phyloP scores from a whole-genome alignment of 2,329 filamentous ascomycete species.

The Ustilaginoidea virens region DNA sequence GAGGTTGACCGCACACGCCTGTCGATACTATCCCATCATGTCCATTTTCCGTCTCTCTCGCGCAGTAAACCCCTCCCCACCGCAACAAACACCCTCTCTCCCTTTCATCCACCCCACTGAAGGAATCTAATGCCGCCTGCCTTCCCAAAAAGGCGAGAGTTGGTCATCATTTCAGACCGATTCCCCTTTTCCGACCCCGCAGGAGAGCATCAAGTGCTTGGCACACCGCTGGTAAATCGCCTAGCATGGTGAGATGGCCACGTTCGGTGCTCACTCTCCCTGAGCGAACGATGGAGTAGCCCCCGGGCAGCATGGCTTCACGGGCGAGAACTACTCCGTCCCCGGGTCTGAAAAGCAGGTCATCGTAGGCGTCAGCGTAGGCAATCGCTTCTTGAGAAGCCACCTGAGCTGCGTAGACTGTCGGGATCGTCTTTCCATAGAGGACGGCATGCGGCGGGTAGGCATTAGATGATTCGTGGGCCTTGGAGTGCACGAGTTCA shows the following conservation, averaged over 20 bases:
- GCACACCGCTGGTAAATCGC: slow-evolving; percentile 70
- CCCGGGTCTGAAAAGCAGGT: slow-evolving; percentile 71
- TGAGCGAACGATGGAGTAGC: slow-evolving; percentile 58
- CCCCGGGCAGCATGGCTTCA: slow-evolving; percentile 70
- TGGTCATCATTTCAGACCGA: no score
- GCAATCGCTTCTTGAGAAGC: slow-evolving; percentile 57
- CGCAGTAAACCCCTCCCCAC: no score
- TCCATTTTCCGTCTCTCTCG: no score
- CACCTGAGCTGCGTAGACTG: slow-evolving; percentile 69
- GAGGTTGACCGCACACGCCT: no score
- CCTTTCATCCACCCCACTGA: no score
- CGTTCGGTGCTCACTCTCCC: slow-evolving; percentile 67
- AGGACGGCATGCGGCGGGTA: slow-evolving; percentile 76
- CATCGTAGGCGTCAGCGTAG: slow-evolving; percentile 65
- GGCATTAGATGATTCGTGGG: slow-evolving; percentile 45
- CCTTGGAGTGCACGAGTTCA: slow-evolving; percentile 48
- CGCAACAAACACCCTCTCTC: no score
- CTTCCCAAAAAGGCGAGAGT: no score
- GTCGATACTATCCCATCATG: no score
- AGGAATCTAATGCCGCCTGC: no score
- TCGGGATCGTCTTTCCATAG: slow-evolving; percentile 77
- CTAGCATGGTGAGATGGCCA: slow-evolving; percentile 76
- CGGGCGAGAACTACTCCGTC: slow-evolving; percentile 80
- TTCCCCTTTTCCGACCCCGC: slow-evolving; percentile 52
- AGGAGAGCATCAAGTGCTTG: slow-evolving; percentile 54